These are phyloP conservation scores for Colletotrichum chrysophilum DNA, from an alignment of 2,329 filamentous ascomycete species.

Conservation along the genomic window DNA sequence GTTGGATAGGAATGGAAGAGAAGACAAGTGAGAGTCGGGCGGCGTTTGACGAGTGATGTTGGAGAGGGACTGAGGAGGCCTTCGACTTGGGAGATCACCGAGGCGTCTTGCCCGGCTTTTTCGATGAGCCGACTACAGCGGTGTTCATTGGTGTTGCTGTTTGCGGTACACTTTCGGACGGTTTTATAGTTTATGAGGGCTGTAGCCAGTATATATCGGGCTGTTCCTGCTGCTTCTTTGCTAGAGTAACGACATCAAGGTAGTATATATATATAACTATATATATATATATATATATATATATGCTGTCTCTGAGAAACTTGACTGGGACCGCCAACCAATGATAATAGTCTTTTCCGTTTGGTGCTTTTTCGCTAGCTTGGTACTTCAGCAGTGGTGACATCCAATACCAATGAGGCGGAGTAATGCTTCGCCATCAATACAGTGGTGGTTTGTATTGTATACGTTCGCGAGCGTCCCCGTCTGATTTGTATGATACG, in stretches of 20 bases:
- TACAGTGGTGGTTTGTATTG: neutral
- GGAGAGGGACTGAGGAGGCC: neutral
- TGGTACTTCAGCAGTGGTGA: neutral
- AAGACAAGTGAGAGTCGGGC: neutral
- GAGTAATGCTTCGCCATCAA: neutral
- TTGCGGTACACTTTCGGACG: accelerated
- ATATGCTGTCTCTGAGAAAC: neutral
- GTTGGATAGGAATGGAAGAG: neutral
- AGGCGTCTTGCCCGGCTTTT: neutral
- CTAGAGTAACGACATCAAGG: neutral
- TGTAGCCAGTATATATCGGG: neutral
- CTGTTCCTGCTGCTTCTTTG: neutral
- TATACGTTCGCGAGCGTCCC: neutral
- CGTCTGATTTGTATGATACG: neutral
- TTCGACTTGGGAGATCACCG: neutral
- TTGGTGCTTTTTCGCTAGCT: neutral
- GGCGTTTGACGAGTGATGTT: neutral
- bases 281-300: no score
- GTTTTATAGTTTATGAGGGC: neutral
- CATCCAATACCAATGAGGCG: accelerated
- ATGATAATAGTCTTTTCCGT: neutral
- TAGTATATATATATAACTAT: no score
- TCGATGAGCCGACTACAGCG: neutral
- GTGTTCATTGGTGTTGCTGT: neutral
- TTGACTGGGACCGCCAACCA: neutral